phyloP scores from a whole-genome alignment of 179 eudicot genomes.

The Pouteria campechiana region DNA sequence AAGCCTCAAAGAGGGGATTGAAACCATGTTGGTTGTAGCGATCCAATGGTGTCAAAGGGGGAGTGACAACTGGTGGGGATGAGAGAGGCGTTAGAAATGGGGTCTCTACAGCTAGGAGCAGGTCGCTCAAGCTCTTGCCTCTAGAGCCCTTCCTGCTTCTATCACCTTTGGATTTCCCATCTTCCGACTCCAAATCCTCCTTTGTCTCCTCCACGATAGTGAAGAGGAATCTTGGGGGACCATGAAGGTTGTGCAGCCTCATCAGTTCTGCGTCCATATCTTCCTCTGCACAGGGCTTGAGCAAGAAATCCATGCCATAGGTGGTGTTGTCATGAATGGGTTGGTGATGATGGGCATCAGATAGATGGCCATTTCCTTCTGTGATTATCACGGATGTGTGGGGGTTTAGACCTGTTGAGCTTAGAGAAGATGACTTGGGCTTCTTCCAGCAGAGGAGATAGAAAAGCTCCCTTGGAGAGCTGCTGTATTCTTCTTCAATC shows the following conservation, averaged over 20 bases:
- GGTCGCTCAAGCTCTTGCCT: conserved; percentile 41
- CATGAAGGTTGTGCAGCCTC: conserved; percentile 15
- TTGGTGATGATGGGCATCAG: conserved; percentile 8
- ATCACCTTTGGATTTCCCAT: conserved; percentile 30
- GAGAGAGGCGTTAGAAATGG: conserved; percentile 50
- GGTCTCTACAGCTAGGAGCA: conserved; percentile 21
- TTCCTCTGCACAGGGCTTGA: conserved; percentile 21
- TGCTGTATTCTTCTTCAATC: conserved; percentile 18
- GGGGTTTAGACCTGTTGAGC: conserved; percentile 13
- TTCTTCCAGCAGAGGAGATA: conserved; percentile 34
- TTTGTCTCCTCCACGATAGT: conserved; percentile 71
- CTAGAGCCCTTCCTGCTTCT: conserved; percentile 15
- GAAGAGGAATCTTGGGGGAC: conserved; percentile 65
- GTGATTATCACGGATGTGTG: conserved; percentile 7
- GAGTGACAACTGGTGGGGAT: conserved; percentile 52
- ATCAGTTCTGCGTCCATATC: conserved; percentile 14
- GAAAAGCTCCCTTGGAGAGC: conserved; percentile 29
- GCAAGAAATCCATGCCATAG: conserved; percentile 18
- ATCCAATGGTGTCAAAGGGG: conserved; percentile 38
- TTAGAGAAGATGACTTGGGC: conserved; percentile 12
- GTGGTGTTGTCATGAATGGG: no score
- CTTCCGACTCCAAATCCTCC: conserved; percentile 72
- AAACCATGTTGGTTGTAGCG: conserved; percentile 6
- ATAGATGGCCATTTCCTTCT: conserved; percentile 12
- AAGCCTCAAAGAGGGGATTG: conserved; percentile 35